Evolutionary conservation across 805 yeast species (phyloP).

Genomic region (Millerago galiae): DNA sequence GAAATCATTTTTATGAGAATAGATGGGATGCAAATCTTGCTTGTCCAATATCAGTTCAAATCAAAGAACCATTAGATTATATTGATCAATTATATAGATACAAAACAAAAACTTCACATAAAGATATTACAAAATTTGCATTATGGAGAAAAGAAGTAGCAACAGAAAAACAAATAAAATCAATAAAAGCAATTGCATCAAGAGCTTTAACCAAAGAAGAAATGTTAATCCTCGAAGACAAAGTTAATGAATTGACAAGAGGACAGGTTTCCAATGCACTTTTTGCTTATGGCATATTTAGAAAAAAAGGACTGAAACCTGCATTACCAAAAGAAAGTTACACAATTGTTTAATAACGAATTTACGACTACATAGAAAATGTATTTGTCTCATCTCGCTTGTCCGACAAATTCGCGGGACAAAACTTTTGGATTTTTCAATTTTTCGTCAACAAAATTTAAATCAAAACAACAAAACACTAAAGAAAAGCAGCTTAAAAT

Average conservation of each 20-base stretch:
- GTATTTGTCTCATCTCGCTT: neutral
- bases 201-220: neutral
- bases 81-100: conserved; percentile 3
- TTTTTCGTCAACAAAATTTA: neutral
- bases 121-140: conserved; percentile 24
- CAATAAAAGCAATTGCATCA: conserved; percentile 7
- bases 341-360: too few relatives aligned
- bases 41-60: conserved; percentile 22
- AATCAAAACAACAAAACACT: neutral
- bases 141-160: conserved; percentile 28
- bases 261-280: conserved; percentile 12
- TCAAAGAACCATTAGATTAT: conserved; percentile 12
- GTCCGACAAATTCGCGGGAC: neutral
- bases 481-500: neutral
- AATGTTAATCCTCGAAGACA: neutral
- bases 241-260: conserved; percentile 5
- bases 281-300: conserved; percentile 8
- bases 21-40: conserved; percentile 13
- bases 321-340: conserved; percentile 1
- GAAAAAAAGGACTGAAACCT: conserved; percentile 4
- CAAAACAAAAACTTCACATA: neutral
- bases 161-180: conserved; percentile 22
- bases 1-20: conserved; percentile 9
- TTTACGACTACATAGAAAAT: too few relatives aligned
- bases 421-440: neutral